These are phyloP conservation scores for Chaetomium sp. DNA, from an alignment of 2,329 filamentous ascomycete species.

Conservation along the genomic window DNA sequence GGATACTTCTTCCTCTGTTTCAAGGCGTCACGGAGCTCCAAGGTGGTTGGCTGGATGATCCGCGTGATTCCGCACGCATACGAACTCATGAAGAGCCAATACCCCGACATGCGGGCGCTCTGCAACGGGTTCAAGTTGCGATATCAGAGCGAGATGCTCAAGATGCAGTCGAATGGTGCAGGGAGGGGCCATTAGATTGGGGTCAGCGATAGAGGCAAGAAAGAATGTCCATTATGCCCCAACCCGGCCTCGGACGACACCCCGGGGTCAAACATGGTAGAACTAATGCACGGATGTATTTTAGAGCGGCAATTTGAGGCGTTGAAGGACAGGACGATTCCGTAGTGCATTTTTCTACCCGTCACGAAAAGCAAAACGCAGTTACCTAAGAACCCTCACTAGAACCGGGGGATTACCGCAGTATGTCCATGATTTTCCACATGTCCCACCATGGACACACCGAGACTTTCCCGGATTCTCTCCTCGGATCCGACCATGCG, in stretches of 20 bases:
- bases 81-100: constrained; percentile 79
- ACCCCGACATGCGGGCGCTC: constrained; percentile 89
- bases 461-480: background rate
- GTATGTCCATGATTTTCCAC: background rate
- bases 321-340: too few species aligned
- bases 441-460: background rate
- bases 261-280: too few species aligned
- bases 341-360: too few species aligned
- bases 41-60: constrained; percentile 72
- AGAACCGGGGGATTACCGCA: too few species aligned
- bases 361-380: too few species aligned
- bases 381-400: too few species aligned
- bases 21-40: constrained; percentile 75
- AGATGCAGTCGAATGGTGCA: constrained; percentile 41
- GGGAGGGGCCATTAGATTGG: constrained; percentile 7
- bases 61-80: constrained; percentile 91
- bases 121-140: constrained; percentile 96
- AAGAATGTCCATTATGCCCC: too few species aligned
- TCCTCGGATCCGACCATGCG: too few species aligned
- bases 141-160: constrained; percentile 59
- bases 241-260: too few species aligned
- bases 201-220: background rate
- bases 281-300: too few species aligned
- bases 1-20: constrained; percentile 96
- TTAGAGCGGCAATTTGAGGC: too few species aligned